These are phyloP conservation scores for Phytopythium chamaehyphon DNA, from an alignment of 352 stramenopile genomes.

Conservation along the genomic window DNA sequence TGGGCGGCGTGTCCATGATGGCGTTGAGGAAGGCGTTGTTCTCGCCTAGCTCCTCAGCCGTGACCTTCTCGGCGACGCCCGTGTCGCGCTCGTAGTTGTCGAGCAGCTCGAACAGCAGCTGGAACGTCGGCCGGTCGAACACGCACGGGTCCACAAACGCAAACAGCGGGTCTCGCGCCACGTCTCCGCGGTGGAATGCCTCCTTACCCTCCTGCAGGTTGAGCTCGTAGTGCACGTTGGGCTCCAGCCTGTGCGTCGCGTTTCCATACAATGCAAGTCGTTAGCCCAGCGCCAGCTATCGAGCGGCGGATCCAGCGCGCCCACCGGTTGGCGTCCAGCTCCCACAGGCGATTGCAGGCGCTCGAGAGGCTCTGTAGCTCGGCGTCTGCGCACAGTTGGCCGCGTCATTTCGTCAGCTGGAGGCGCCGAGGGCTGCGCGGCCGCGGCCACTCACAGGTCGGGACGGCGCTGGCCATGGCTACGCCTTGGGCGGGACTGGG, in stretches of 20 bases:
- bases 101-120: slow-evolving; percentile 88
- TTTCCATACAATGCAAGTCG: too few relatives aligned
- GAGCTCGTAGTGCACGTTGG: slow-evolving; percentile 90
- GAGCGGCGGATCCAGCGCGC: background rate
- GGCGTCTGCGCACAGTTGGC: slow-evolving; percentile 13
- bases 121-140: slow-evolving; percentile 90
- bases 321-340: slow-evolving; percentile 87
- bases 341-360: slow-evolving; percentile 89
- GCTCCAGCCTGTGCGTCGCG: slow-evolving; percentile 58
- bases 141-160: slow-evolving; percentile 80
- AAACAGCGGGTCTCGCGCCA: slow-evolving; percentile 89
- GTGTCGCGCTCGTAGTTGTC: slow-evolving; percentile 88
- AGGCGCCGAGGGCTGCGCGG: too few relatives aligned
- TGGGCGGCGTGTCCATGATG: slow-evolving; percentile 88
- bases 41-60: slow-evolving; percentile 83
- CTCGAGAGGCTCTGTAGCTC: slow-evolving; percentile 63
- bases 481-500: too few relatives aligned
- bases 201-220: slow-evolving; percentile 93
- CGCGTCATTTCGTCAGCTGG: background rate
- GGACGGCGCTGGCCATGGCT: slow-evolving; percentile 42
- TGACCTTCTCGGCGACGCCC: slow-evolving; percentile 86
- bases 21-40: slow-evolving; percentile 91
- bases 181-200: slow-evolving; percentile 85
- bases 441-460: slow-evolving; percentile 30
- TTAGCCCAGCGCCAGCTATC: too few relatives aligned